Conservation (phyloP, 345 rosid species). For the Passiflora organensis region DNA sequence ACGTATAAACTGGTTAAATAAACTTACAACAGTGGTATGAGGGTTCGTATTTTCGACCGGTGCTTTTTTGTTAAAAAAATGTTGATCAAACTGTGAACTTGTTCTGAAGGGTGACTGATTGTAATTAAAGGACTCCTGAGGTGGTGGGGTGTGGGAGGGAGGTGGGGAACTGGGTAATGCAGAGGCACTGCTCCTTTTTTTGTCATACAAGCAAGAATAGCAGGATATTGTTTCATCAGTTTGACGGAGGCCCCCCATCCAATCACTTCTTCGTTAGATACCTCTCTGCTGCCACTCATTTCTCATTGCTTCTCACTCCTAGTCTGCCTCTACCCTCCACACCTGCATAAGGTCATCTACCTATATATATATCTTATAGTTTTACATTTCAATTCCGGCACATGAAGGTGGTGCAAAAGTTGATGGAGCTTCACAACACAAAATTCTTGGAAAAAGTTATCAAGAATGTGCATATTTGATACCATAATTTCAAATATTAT, state of each 20-base stretch:
- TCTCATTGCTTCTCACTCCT: slow-evolving; percentile 10
- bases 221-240: slow-evolving; percentile 34
- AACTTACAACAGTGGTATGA: too few relatives aligned
- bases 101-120: too few relatives aligned
- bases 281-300: slow-evolving; percentile 11
- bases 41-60: too few relatives aligned
- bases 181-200: slow-evolving; percentile 28
- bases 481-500: too few relatives aligned
- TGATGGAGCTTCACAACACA: too few relatives aligned
- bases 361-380: background rate
- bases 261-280: slow-evolving; percentile 1
- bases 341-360: background rate
- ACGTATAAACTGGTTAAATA: background rate
- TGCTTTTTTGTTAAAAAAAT: too few relatives aligned
- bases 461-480: too few relatives aligned
- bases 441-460: too few relatives aligned
- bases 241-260: slow-evolving; percentile 26
- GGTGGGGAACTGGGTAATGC: slow-evolving; percentile 23
- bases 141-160: background rate
- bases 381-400: too few relatives aligned
- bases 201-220: slow-evolving; percentile 37
- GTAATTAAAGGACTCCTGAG: too few relatives aligned
- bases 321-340: slow-evolving; percentile 5
- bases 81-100: too few relatives aligned
- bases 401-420: too few relatives aligned